These are phyloP conservation scores for Lolium multiflorum DNA, from an alignment of 176 grass and related monocot species.

Conservation along the genomic window DNA sequence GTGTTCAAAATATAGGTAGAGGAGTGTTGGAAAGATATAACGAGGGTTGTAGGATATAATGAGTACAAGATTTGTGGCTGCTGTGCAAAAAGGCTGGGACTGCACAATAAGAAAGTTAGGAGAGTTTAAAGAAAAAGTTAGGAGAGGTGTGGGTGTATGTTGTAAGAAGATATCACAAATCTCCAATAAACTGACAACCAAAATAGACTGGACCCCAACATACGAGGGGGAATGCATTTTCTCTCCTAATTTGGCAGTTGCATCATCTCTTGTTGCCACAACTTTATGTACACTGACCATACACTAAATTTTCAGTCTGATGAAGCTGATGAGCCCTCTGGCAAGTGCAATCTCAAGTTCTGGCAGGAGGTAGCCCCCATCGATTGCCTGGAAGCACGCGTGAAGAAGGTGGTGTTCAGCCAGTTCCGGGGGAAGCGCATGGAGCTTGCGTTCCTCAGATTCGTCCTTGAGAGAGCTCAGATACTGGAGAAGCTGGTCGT, in stretches of 20 bases:
- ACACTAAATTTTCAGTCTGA: slow-evolving; percentile 34
- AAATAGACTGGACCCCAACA: neutral
- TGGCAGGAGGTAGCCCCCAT: slow-evolving; percentile 46
- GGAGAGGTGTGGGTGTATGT: neutral
- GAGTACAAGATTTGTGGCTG: neutral
- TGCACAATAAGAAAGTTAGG: neutral
- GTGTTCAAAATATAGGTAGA: neutral
- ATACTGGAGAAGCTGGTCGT: slow-evolving; percentile 38
- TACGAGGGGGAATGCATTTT: neutral
- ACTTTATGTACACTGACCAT: neutral
- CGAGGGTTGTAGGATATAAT: neutral
- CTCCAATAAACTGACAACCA: neutral
- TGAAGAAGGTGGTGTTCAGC: slow-evolving; percentile 47
- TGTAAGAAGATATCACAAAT: neutral
- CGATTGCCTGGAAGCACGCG: slow-evolving; percentile 24
- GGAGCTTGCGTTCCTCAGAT: slow-evolving; percentile 43
- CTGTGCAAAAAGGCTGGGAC: neutral
- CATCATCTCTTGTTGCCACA: neutral
- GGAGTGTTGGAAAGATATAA: neutral
- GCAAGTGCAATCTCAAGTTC: slow-evolving; percentile 55
- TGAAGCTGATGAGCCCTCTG: slow-evolving; percentile 28
- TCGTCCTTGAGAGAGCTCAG: slow-evolving; percentile 37
- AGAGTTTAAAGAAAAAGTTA: no score
- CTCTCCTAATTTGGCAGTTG: neutral
- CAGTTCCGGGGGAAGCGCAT: slow-evolving; percentile 36